phyloP scores from a whole-genome alignment of 73 alveolate genomes.

The Tetrahymena elliotti region DNA sequence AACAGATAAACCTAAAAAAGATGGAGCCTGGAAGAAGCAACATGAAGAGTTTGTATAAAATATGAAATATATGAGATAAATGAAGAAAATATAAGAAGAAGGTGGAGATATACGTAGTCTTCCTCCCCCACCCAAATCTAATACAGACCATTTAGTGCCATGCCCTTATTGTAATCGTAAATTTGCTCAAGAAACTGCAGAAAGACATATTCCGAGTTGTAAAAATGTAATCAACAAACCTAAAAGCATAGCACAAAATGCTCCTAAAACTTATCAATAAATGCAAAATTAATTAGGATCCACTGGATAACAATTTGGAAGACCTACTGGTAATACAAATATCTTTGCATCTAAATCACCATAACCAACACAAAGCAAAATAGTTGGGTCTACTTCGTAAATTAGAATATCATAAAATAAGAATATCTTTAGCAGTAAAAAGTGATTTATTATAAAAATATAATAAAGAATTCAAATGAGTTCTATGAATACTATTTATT shows the following conservation, averaged over 20 bases:
- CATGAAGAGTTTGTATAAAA: constrained; percentile 55
- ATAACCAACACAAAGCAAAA: background rate
- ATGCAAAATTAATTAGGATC: background rate
- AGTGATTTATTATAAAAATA: background rate
- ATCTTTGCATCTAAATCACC: background rate
- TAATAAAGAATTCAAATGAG: background rate
- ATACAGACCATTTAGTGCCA: constrained; percentile 37
- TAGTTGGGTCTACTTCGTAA: background rate
- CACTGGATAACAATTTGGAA: background rate
- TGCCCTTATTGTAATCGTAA: constrained; percentile 62
- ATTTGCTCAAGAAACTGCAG: constrained; percentile 50
- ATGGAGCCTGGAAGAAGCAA: constrained; percentile 56
- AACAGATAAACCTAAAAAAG: constrained; percentile 22
- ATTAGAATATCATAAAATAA: background rate
- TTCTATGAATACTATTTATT: background rate
- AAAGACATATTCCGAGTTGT: constrained; percentile 62
- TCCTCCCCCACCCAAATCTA: constrained; percentile 42
- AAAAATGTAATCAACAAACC: constrained; percentile 55
- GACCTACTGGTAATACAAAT: background rate
- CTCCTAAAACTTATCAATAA: background rate
- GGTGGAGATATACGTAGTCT: constrained; percentile 67
- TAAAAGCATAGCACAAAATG: background rate
- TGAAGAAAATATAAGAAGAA: constrained; percentile 51
- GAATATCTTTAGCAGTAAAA: background rate
- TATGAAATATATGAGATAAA: constrained; percentile 53